phyloP scores from a whole-genome alignment of 2,329 filamentous ascomycete species.

The Botrytis tulipae region DNA sequence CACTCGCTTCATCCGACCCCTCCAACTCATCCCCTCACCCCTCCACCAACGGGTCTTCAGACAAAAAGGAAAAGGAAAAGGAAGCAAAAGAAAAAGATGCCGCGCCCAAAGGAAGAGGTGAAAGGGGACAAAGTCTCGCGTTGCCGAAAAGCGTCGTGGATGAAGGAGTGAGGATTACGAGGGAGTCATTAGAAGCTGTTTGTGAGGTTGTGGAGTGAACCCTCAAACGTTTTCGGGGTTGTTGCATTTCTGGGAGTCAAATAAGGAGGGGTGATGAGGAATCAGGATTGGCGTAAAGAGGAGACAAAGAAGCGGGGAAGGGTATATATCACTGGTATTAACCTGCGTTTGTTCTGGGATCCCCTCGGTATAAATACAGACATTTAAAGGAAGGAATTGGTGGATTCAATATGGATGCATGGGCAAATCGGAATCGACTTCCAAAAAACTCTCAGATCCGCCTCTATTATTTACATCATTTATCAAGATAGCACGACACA shows the following conservation, averaged over 20 bases:
- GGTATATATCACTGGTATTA: not conserved
- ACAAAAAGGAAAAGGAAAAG: constrained; percentile 20
- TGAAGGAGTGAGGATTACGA: constrained; percentile 59
- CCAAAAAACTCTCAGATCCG: not conserved
- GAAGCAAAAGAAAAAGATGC: constrained; percentile 2
- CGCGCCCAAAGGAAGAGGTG: constrained; percentile 24
- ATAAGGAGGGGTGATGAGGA: not conserved
- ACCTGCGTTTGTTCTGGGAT: not conserved
- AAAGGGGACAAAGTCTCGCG: constrained; percentile 46
- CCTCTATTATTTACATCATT: not conserved
- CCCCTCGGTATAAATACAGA: not conserved
- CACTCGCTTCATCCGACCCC: constrained; percentile 24
- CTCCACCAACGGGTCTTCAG: constrained; percentile 11
- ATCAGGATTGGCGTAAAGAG: not conserved
- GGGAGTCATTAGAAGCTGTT: constrained; percentile 54
- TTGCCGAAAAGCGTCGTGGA: constrained; percentile 59
- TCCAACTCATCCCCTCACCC: not conserved
- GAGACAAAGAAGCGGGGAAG: not conserved
- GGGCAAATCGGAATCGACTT: not conserved
- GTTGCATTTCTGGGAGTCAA: not conserved
- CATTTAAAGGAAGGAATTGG: not conserved
- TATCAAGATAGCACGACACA: not conserved
- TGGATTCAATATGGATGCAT: not conserved
- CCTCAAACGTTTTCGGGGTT: not conserved
- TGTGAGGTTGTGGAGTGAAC: constrained; percentile 35